phyloP scores from a whole-genome alignment of 352 stramenopile genomes.

The Phytophthora constricta region DNA sequence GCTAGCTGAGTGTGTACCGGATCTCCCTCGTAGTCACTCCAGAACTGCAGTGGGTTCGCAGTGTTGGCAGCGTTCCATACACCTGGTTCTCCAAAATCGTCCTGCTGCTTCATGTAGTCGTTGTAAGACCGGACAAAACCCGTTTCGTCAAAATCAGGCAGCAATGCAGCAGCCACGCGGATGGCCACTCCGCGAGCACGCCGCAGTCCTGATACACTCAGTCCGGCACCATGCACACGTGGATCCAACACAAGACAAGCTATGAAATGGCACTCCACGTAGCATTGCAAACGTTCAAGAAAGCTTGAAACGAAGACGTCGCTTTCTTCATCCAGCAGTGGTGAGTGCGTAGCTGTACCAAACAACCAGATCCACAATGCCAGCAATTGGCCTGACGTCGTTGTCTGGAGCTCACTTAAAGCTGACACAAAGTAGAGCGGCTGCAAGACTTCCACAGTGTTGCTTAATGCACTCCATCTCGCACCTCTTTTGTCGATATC shows the following conservation, averaged over 20 bases:
- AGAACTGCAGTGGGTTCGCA: conserved; percentile 43
- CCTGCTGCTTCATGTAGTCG: conserved; percentile 50
- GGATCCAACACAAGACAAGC: conserved; percentile 45
- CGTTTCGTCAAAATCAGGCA: conserved; percentile 39
- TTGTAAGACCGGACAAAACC: conserved; percentile 53
- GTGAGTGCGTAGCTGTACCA: conserved; percentile 31
- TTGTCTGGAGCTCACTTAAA: conserved; percentile 37
- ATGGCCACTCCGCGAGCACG: conserved; percentile 38
- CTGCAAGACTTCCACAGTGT: conserved; percentile 29
- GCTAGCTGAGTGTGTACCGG: conserved; percentile 41
- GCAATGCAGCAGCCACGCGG: conserved; percentile 27
- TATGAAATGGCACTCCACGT: conserved; percentile 45
- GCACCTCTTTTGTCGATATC: conserved; percentile 26
- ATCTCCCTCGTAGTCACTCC: conserved; percentile 47
- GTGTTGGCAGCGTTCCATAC: conserved; percentile 47
- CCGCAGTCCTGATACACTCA: conserved; percentile 44
- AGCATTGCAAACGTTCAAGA: conserved; percentile 35
- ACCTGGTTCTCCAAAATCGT: conserved; percentile 41
- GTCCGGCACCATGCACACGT: conserved; percentile 43
- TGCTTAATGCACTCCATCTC: conserved; percentile 29
- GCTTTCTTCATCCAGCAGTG: conserved; percentile 30
- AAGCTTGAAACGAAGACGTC: conserved; percentile 28
- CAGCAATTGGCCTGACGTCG: conserved; percentile 40
- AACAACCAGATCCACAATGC: conserved; percentile 48
- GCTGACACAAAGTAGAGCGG: conserved; percentile 38